Base-by-base conservation (phyloP, 1,139 yeast species). In the Petasospora rhodanensis region DNA sequence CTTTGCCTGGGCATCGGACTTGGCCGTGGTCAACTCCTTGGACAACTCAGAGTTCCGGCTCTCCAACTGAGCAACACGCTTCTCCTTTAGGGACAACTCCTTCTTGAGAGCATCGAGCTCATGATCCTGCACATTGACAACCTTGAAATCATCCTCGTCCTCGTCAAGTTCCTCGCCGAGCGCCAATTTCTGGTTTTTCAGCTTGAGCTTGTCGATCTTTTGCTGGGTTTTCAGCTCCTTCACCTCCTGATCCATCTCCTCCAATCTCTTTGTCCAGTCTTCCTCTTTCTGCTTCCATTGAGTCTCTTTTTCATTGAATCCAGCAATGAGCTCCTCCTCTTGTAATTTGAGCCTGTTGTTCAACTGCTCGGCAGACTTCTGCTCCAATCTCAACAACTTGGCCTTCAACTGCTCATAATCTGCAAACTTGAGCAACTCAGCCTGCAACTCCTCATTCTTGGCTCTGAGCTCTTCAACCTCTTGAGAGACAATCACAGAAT, bases 321-420 rank as follows among this genome's bases (percentile, higher is more conserved):
- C 55, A 0, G 80, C 70, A 38, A 64, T 62, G 53, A 73, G 62
- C 49, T 79, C 87, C 35, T 75, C 76, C 38, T 79, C 84, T 49
- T 79, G 77, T 1, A 81, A 75, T 19, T 54, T 49, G 11, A 68
- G 41, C 37, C 65, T 54, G 21, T 67, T 64, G 13, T 66, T 56
- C 38, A 79, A 61, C 4, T 68, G 56, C 43, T 73, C 77, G 0
- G 76, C 76, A 4, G 77, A 60, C 40, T 69, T 70, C 43, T 75
- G 78, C 49, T 81, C 91, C 32, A 66, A 60, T 40, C 74, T 69
- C 28, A 72, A 51, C 28, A 82, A 57, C 46, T 82, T 68, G 29
- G 71, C 70, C 50, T 84, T 83, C 43, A 87, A 56, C 34, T 75
- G 77, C 28, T 83, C 91, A 55, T 87, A 86, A 58, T 86, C 96